Evolutionary conservation across 1,284 basidiomycete genomes (phyloP), one percentile per base, ranked within the genome.

Genomic region (Cerioporus squamosus): DNA sequence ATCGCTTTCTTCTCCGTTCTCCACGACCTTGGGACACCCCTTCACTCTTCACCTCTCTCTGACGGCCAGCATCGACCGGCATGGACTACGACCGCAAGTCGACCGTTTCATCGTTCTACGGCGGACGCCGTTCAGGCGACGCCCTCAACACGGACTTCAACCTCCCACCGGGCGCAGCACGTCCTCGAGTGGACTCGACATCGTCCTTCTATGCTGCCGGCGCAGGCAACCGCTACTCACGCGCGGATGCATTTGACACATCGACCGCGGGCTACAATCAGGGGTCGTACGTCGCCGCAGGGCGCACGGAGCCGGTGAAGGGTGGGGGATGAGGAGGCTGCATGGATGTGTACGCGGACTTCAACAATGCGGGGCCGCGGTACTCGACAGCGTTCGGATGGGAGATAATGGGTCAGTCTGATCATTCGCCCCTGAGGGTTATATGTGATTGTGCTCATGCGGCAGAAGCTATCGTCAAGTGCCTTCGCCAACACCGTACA

Each of bases 341-440:
- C 80, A 7, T 95, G 91, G 91, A 96, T 69, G 87, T 96, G 38
- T 93, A 88, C 70, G 92, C 93, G 9, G 94, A 96, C 76, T 96
- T 96, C 74, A 95, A 96, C 77, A 95, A 95, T 65, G 72, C 83
- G 5, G 94, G 94, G 0, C 94, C 93, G 20, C 79, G 82, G 62
- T 95, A 95, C 72, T 90, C 90, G 67, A 73, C 77, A 44, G 79
- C 84, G 22, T 85, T 88, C 70, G 81, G 23, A 59, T 66, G 63
- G 70, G 72, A 44, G 72, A 75, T 33, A 66, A 73, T 44, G 76
- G 67, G 79, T 82, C 56, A 63, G 75, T 70, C 46, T 31, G 18
- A 33, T 5, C 8, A 24, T 42, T 9, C 45, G 43, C 22, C 10
- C n/a, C 53, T 56, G 55, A 17, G 67, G n/a, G 31, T 44, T 53